A percentile compares a stretch with the other conserved stretches of the same genome.
Evolutionary conservation across 345 rosid genomes (phyloP).

Genomic region (Sisymbrium irio): DNA sequence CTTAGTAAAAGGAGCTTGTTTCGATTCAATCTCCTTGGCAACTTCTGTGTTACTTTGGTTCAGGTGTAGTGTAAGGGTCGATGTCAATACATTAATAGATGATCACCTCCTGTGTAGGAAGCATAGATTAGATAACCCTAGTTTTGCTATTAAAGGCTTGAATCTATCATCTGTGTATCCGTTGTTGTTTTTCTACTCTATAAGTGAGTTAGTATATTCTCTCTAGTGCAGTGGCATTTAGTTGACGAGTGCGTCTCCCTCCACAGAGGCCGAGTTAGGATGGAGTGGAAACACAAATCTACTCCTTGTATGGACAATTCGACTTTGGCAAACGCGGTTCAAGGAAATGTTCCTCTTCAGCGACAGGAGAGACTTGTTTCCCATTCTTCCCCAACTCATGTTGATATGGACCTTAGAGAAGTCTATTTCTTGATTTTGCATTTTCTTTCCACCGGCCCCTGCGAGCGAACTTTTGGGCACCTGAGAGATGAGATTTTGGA

Average conservation of each 20-base stretch:
- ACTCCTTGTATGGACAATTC: conserved; percentile 51
- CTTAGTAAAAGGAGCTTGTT: not conserved
- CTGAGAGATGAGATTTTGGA: conserved; percentile 73
- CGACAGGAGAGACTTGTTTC: conserved; percentile 40
- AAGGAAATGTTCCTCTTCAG: conserved; percentile 44
- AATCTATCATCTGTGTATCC: not conserved
- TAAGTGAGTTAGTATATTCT: not conserved
- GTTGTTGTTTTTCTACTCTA: not conserved
- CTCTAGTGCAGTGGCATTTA: conserved; percentile 12
- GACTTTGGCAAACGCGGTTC: conserved; percentile 39
- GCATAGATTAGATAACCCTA: too few species aligned
- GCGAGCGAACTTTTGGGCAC: conserved; percentile 58
- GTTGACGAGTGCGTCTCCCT: conserved; percentile 21
- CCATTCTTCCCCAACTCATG: conserved; percentile 39
- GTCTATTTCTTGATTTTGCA: conserved; percentile 88
- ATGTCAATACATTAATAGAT: not conserved
- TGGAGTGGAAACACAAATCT: conserved; percentile 61
- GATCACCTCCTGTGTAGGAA: conserved; percentile 2
- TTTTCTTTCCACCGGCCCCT: conserved; percentile 85
- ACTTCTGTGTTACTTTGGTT: too few species aligned
- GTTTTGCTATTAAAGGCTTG: too few species aligned
- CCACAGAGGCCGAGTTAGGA: conserved; percentile 36
- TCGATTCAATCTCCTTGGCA: conserved; percentile 3
- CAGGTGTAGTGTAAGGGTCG: not conserved
- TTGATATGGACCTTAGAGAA: conserved; percentile 75